Evolutionary conservation across 306 rosid species (phyloP).

Genomic region (Calophaca sinica): DNA sequence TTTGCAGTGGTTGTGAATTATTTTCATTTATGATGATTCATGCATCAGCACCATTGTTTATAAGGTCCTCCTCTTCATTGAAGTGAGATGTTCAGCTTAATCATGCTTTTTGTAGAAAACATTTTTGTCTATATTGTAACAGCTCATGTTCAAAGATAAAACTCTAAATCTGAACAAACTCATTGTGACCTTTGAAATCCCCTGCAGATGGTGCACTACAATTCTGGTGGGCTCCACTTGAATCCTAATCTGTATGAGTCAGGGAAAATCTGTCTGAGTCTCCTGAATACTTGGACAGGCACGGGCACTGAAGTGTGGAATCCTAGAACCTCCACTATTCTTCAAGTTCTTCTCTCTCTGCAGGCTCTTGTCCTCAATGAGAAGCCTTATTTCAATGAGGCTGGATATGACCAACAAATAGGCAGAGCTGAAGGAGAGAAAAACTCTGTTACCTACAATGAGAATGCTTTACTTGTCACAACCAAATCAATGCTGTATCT

Average conservation of each 20-base stretch:
- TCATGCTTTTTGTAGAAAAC: slow-evolving; percentile 14
- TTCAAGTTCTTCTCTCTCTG: slow-evolving; percentile 95
- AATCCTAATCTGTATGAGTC: slow-evolving; percentile 96
- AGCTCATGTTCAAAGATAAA: slow-evolving; percentile 31
- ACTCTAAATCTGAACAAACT: slow-evolving; percentile 35
- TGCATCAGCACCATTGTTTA: slow-evolving; percentile 26
- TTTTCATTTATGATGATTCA: slow-evolving; percentile 12
- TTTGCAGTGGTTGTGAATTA: slow-evolving; percentile 38
- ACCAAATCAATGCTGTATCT: slow-evolving; percentile 81
- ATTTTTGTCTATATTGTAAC: slow-evolving; percentile 23
- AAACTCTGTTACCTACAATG: slow-evolving; percentile 90
- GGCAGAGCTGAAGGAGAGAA: slow-evolving; percentile 96
- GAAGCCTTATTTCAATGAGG: slow-evolving; percentile 98
- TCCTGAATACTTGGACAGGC: slow-evolving; percentile 94
- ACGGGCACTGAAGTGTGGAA: slow-evolving; percentile 88
- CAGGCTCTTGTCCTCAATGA: slow-evolving; percentile 98
- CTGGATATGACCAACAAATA: slow-evolving; percentile 90
- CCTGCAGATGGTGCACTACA: slow-evolving; percentile 88
- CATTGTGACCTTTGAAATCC: slow-evolving; percentile 44
- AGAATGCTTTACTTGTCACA: slow-evolving; percentile 86
- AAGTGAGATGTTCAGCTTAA: slow-evolving; percentile 17
- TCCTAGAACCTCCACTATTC: slow-evolving; percentile 79
- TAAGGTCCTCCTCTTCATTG: not conserved
- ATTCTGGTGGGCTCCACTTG: slow-evolving; percentile 85
- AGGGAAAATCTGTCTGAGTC: slow-evolving; percentile 94